Percentiles rank a stretch among this genome's conserved stretches.
Evolutionary conservation across 1,284 basidiomycete species (phyloP).

Genomic region (Apiotrichum brassicae): DNA sequence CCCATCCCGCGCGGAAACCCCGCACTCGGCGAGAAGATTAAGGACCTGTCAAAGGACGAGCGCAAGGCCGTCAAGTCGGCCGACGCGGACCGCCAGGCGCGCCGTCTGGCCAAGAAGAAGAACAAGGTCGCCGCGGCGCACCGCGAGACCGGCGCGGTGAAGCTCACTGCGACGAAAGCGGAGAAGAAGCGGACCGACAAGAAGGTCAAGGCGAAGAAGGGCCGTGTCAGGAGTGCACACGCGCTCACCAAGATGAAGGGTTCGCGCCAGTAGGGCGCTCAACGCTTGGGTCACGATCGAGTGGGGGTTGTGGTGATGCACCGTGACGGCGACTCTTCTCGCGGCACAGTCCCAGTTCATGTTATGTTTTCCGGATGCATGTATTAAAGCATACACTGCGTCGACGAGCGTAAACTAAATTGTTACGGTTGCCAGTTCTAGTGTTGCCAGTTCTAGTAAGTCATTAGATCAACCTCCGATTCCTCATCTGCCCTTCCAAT

Average conservation of each 20-base stretch:
- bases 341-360: no score
- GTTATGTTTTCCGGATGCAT: no score
- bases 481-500: no score
- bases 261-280: conserved; percentile 37
- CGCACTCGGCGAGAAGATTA: conserved; percentile 65
- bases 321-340: no score
- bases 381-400: no score
- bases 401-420: no score
- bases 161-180: conserved; percentile 27
- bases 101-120: conserved; percentile 84
- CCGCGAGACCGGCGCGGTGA: conserved; percentile 56
- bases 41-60: conserved; percentile 71
- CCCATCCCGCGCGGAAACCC: conserved; percentile 68
- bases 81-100: conserved; percentile 69
- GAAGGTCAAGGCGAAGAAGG: conserved; percentile 43
- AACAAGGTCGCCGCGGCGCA: conserved; percentile 34
- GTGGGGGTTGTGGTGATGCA: no score
- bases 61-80: conserved; percentile 71
- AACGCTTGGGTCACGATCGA: no score
- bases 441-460: no score
- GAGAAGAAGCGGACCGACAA: conserved; percentile 26
- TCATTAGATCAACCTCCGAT: no score
- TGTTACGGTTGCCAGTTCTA: no score
- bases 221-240: conserved; percentile 37
- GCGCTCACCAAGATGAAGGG: conserved; percentile 47